A percentile compares a stretch with the other conserved stretches of the same genome.
These are phyloP conservation scores for Curvularia hawaiiensis DNA, from an alignment of 2,329 filamentous ascomycete species.

Conservation along the genomic window DNA sequence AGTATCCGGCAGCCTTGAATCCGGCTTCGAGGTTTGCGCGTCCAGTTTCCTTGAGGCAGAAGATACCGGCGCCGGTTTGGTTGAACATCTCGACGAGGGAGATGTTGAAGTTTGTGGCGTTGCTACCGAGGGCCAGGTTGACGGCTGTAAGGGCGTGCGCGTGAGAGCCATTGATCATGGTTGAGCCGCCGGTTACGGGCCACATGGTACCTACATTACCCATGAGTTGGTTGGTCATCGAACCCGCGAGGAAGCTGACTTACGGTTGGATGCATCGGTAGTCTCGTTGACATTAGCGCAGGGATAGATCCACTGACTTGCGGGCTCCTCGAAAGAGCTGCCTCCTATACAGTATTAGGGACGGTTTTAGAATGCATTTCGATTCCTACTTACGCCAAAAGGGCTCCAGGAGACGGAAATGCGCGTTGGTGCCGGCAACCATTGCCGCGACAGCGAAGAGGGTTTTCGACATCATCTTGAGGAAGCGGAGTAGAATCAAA, in stretches of 20 bases:
- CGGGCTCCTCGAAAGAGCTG: conserved; percentile 44
- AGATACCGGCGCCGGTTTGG: conserved; percentile 55
- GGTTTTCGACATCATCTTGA: conserved; percentile 28
- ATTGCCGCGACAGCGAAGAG: conserved; percentile 31
- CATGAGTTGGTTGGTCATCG: not conserved
- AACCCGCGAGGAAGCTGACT: not conserved
- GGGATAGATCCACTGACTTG: conserved; percentile 50
- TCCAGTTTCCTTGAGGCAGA: conserved; percentile 51
- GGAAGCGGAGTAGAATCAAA: too few relatives aligned
- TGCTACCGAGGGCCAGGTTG: conserved; percentile 52
- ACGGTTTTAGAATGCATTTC: too few relatives aligned
- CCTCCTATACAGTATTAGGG: conserved; percentile 27
- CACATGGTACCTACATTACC: conserved; percentile 40
- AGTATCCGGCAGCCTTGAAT: conserved; percentile 32
- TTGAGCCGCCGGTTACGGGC: conserved; percentile 52
- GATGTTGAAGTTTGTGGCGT: conserved; percentile 54
- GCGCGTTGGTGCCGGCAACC: conserved; percentile 45
- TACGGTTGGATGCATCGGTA: conserved; percentile 49
- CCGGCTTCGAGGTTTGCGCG: conserved; percentile 31
- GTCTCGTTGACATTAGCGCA: conserved; percentile 51
- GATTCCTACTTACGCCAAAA: conserved; percentile 35
- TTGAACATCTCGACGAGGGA: conserved; percentile 52
- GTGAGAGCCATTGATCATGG: conserved; percentile 51
- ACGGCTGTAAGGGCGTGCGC: conserved; percentile 53
- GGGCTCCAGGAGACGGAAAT: conserved; percentile 52